Base-by-base conservation (phyloP, 345 rosid species). In the Rubroshorea leprosula region DNA sequence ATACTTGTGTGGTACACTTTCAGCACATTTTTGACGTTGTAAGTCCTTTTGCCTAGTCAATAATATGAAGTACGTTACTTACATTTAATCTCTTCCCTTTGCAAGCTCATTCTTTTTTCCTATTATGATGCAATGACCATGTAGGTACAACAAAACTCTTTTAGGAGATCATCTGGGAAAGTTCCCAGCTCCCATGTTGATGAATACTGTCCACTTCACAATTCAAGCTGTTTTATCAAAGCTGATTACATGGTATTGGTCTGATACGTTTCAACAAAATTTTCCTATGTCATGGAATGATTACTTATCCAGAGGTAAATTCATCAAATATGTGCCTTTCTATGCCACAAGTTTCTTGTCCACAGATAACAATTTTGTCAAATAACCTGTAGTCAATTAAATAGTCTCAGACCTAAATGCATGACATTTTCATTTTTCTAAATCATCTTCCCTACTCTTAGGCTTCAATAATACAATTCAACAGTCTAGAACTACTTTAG, bases 1-100 rank as follows among this genome's bases (percentile, higher is more conserved):
- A 87, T 94, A 64, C 95, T 94, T 76, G 86, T 90, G 57, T 94
- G 99, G 99, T 94, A 90, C 80, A 85, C 92, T 45, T 94, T 87
- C 81, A 94, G 99, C 85, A 94, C 99, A 46, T 84, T 94, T 80
- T 82, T 94, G 85, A 90, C 99, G 26, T 62, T 94, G 99, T 94
- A 80, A 90, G 99, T 83, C 66, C 59, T 44, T 74, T 10, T n/a
- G n/a, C 38, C 53, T 48, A 19, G 22, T 25, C 29, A 50, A n/a
- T n/a, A n/a, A n/a, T n/a, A n/a, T n/a, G n/a, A n/a, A n/a, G n/a
- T n/a, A n/a, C n/a, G n/a, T n/a, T n/a, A n/a, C n/a, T n/a, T n/a
- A n/a, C n/a, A n/a, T n/a, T n/a, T n/a, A n/a, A n/a, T n/a, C n/a
- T n/a, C n/a, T n/a, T n/a, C n/a, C n/a, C n/a, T n/a, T n/a, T n/a